phyloP scores from a whole-genome alignment of 176 grass and related monocot genomes.

The Canna indica region DNA sequence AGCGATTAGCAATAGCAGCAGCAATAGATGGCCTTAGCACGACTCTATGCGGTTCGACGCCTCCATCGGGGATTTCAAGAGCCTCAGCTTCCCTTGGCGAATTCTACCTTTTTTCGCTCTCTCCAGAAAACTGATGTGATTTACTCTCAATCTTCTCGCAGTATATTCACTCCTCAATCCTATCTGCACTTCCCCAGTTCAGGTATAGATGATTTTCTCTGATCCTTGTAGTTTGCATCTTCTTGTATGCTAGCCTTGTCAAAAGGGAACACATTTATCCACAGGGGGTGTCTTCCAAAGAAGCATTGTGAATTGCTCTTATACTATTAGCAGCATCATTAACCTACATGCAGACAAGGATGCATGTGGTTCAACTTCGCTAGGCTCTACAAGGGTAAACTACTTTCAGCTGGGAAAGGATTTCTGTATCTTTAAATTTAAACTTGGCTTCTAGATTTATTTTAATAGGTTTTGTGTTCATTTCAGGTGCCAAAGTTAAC shows the following conservation, averaged over 20 bases:
- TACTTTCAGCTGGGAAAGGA: neutral
- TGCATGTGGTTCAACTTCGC: too few relatives aligned
- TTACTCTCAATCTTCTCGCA: neutral
- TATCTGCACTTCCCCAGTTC: neutral
- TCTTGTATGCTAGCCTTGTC: neutral
- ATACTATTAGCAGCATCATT: neutral
- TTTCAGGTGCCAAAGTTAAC: conserved; percentile 5
- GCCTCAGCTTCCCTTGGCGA: neutral
- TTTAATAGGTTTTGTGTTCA: neutral
- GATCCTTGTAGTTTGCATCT: neutral
- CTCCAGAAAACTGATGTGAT: neutral
- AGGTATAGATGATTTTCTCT: neutral
- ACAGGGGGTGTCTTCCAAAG: neutral
- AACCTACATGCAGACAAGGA: neutral
- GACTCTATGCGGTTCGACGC: neutral
- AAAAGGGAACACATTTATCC: neutral
- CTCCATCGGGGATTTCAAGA: neutral
- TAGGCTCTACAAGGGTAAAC: neutral
- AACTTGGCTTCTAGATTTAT: neutral
- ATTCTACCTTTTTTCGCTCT: neutral
- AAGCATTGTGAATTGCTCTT: conserved; percentile 9
- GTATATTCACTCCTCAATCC: neutral
- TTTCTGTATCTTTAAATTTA: neutral
- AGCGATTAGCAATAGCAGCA: neutral
- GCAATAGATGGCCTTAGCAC: neutral